These are phyloP conservation scores for Pseudogymnoascus sp. DNA, from an alignment of 2,329 filamentous ascomycete species.

Conservation along the genomic window DNA sequence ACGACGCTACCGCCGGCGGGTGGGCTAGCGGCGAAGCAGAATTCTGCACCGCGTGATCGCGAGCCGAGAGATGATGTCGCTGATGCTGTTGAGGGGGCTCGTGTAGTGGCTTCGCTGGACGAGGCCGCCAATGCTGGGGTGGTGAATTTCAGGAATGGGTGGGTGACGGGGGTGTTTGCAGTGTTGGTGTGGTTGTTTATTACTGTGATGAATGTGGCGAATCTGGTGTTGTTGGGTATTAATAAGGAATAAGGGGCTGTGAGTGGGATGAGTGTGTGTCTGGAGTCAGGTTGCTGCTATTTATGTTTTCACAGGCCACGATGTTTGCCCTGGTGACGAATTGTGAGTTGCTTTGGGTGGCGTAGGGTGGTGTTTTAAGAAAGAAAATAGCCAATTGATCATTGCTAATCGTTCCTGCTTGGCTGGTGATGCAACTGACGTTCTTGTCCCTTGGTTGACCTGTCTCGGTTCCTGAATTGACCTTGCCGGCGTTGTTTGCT, in stretches of 20 bases:
- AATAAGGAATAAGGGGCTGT: slow-evolving; percentile 14
- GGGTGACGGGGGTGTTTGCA: slow-evolving; percentile 53
- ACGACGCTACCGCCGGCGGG: slow-evolving; percentile 12
- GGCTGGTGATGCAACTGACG: not conserved
- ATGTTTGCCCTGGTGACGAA: not conserved
- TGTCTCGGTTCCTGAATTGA: not conserved
- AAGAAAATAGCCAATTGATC: not conserved
- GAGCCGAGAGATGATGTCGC: not conserved
- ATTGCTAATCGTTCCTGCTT: not conserved
- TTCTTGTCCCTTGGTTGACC: not conserved
- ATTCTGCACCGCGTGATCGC: not conserved
- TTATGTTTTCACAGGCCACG: not conserved
- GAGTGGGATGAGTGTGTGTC: not conserved
- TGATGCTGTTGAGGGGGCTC: not conserved
- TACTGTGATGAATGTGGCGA: slow-evolving; percentile 70
- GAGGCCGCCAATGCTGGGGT: slow-evolving; percentile 23
- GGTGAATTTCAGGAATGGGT: slow-evolving; percentile 61
- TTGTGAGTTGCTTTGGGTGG: not conserved
- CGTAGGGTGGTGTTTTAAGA: not conserved
- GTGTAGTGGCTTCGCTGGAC: slow-evolving; percentile 21
- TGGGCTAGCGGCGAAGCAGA: not conserved
- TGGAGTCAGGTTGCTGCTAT: not conserved
- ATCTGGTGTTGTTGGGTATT: slow-evolving; percentile 58
- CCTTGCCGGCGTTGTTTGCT: not conserved
- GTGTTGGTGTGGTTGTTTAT: slow-evolving; percentile 66